Evolutionary conservation across 192 early-diverging fungal genomes (phyloP), one percentile per base, ranked within the genome.

Genomic region (Martensiomyces pterosporus): DNA sequence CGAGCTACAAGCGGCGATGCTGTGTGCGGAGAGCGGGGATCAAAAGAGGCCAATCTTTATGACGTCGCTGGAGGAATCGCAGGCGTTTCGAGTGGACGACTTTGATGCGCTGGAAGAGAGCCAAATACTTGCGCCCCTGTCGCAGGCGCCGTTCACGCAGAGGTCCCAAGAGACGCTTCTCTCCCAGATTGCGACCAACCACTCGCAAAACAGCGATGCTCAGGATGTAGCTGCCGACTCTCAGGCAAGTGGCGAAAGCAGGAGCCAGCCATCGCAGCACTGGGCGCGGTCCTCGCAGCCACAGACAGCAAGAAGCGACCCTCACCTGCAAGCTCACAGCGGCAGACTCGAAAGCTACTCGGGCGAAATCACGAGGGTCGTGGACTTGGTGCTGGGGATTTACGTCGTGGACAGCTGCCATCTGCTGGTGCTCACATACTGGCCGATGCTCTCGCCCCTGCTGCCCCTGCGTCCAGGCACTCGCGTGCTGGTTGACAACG

Each of bases 331-430:
- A 9, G 57, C 55, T 3, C 41, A 51, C 18, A 37, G 33, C 24
- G 50, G 37, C 17, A 47, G 33, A 19, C 48, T 71, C 8, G 68
- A 71, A 43, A 60, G 68, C 53, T 71, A 71, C 39, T 43, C 48
- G 24, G 68, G 68, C 16, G 57, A 55, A 17, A 33, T 71, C 4
- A 64, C 68, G 5, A 39, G 43, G 14, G 33, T 64, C 13, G 41
- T 71, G 16, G 68, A 71, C 35, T 16, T 49, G 33, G 33, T 35
- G 29, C 48, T 71, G 13, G 68, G 68, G 2, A 44, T 71, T 15
- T 71, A 64, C 33, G 52, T 71, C 9, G 37, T 71, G 13, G 68
- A 71, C 21, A 33, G 47, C 38, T 40, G 48, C 21, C 68, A 71
- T 26, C 19, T 71, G 17, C 48, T 64, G 0, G 43, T 71, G 42